Conservation (phyloP, 2,329 filamentous ascomycete species). For the Beauveria sp. region DNA sequence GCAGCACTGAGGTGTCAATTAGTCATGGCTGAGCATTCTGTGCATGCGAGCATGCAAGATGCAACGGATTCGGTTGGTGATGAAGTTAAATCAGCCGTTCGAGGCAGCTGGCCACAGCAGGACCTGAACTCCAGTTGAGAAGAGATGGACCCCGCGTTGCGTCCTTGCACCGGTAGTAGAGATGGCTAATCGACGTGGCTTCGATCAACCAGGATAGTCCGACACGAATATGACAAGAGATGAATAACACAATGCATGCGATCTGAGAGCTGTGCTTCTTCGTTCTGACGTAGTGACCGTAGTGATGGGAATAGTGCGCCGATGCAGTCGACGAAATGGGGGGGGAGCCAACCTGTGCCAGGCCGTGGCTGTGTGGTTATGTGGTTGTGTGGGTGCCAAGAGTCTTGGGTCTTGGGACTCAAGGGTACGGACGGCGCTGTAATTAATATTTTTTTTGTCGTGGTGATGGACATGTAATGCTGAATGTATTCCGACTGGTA, state of each 20-base stretch:
- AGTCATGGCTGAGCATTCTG: background rate
- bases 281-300: no score
- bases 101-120: no score
- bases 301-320: background rate
- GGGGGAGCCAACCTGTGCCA: background rate
- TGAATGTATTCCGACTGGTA: background rate
- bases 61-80: no score
- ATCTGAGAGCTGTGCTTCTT: background rate
- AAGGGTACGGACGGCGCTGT: background rate
- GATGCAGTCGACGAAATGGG: background rate
- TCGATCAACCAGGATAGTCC: background rate
- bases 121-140: no score
- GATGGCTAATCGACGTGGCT: no score
- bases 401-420: background rate
- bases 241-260: background rate
- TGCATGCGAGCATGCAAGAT: background rate
- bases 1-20: background rate
- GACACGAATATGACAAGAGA: background rate
- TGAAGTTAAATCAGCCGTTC: no score
- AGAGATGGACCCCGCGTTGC: no score
- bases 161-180: no score
- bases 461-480: background rate
- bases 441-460: background rate
- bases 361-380: no score
- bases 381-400: background rate